These are phyloP conservation scores for Pseudogymnoascus sp. DNA, from an alignment of 2,329 filamentous ascomycete species.

Conservation along the genomic window DNA sequence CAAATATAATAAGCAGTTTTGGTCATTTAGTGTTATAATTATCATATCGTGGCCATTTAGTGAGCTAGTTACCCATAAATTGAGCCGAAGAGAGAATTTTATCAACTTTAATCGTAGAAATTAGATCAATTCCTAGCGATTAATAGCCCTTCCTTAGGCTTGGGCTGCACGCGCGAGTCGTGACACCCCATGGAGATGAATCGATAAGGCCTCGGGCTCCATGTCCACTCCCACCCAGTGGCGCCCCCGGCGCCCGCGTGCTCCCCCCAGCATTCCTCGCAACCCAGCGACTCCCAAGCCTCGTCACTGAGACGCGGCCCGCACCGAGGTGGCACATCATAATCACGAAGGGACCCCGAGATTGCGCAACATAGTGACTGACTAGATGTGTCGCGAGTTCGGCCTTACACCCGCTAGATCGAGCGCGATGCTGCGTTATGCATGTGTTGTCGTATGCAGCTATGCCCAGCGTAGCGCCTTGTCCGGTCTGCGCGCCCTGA, in stretches of 20 bases:
- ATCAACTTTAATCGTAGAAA: not conserved
- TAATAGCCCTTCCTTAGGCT: not conserved
- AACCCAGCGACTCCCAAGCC: slow-evolving; percentile 2
- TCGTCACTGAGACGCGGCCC: not conserved
- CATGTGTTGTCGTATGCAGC: slow-evolving; percentile 5
- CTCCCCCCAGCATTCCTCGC: not conserved
- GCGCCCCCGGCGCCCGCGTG: not conserved
- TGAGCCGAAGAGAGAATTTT: not conserved
- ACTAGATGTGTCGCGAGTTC: not conserved
- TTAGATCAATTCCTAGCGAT: not conserved
- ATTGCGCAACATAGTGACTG: not conserved
- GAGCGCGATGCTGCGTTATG: not conserved
- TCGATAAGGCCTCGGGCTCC: slow-evolving; percentile 5
- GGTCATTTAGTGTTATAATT: not conserved
- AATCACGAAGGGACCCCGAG: not conserved
- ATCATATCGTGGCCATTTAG: not conserved
- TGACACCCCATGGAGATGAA: slow-evolving; percentile 2
- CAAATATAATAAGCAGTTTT: not conserved
- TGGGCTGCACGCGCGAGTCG: not conserved
- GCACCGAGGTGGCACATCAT: not conserved
- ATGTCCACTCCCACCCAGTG: not conserved
- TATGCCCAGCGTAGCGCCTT: not conserved
- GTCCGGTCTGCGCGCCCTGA: not conserved
- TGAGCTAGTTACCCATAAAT: not conserved
- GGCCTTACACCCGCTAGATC: slow-evolving; percentile 1